Percentiles rank a stretch among this genome's conserved stretches.
Evolutionary conservation across 352 stramenopile genomes (phyloP).

Genomic region (Phytophthora melonis): DNA sequence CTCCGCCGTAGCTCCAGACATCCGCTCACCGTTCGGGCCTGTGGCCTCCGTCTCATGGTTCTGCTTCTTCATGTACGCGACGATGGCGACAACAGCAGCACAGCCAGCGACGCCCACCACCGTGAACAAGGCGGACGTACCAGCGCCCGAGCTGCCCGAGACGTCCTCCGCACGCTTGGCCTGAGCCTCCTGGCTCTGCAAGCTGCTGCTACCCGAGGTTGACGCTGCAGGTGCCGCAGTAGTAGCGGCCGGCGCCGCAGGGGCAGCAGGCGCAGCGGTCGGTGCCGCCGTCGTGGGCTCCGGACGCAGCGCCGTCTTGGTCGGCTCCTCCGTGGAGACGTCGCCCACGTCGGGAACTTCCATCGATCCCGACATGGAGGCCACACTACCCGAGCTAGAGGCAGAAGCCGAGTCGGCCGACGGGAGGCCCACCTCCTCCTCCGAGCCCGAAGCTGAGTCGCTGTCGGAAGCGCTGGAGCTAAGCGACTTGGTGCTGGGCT

Average conservation of each 20-base stretch:
- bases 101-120: conserved; percentile 42
- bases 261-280: conserved; percentile 16
- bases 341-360: conserved; percentile 50
- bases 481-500: conserved; percentile 1
- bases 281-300: conserved; percentile 16
- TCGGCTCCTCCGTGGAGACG: conserved; percentile 21
- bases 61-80: conserved; percentile 65
- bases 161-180: conserved; percentile 51
- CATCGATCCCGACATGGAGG: conserved; percentile 33
- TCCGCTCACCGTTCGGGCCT: conserved; percentile 38
- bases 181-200: conserved; percentile 55
- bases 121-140: conserved; percentile 22
- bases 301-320: conserved; percentile 34
- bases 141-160: conserved; percentile 21
- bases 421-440: conserved; percentile 19
- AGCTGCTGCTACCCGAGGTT: conserved; percentile 31
- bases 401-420: conserved; percentile 6
- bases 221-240: conserved; percentile 11
- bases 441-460: conserved; percentile 30
- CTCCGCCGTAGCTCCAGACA: conserved; percentile 48
- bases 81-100: conserved; percentile 58
- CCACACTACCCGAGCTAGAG: neutral
- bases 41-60: conserved; percentile 27
- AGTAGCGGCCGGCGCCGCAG: conserved; percentile 19
- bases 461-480: conserved; percentile 17